These are phyloP conservation scores for Aspergillus chevalieri DNA, from an alignment of 2,329 filamentous ascomycete species.

Conservation along the genomic window DNA sequence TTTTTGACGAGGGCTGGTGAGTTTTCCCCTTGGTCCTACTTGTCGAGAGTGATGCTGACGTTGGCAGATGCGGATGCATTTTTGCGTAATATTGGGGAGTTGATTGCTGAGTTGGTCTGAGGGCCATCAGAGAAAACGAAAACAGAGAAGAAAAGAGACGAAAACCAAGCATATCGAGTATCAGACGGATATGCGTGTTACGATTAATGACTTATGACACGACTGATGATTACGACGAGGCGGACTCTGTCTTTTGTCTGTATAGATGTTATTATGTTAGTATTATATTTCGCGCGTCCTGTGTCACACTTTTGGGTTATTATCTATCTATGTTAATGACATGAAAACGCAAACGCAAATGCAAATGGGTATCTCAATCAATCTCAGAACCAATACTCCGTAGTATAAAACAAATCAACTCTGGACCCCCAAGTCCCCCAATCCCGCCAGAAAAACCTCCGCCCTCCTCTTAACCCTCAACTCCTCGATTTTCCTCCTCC, in stretches of 20 bases:
- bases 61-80: slow-evolving; percentile 35
- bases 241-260: neutral
- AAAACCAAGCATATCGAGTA: neutral
- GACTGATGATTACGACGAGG: neutral
- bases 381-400: slow-evolving; percentile 1
- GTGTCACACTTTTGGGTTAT: no score
- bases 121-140: no score
- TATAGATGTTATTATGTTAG: neutral
- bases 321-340: no score
- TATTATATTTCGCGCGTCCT: neutral
- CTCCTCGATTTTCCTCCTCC: slow-evolving; percentile 45
- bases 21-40: slow-evolving; percentile 1
- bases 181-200: neutral
- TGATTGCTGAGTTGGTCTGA: no score
- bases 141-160: neutral
- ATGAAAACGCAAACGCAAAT: neutral
- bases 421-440: slow-evolving; percentile 31
- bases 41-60: neutral
- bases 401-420: slow-evolving; percentile 1
- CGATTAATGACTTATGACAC: slow-evolving; percentile 3
- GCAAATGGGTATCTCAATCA: slow-evolving; percentile 8
- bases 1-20: slow-evolving; percentile 32
- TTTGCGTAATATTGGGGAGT: slow-evolving; percentile 5
- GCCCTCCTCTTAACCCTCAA: slow-evolving; percentile 61
- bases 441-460: slow-evolving; percentile 63